A percentile compares a stretch with the other conserved stretches of the same genome.
Conservation (phyloP, 148 eudicot species). For the Beta vulgaris region DNA sequence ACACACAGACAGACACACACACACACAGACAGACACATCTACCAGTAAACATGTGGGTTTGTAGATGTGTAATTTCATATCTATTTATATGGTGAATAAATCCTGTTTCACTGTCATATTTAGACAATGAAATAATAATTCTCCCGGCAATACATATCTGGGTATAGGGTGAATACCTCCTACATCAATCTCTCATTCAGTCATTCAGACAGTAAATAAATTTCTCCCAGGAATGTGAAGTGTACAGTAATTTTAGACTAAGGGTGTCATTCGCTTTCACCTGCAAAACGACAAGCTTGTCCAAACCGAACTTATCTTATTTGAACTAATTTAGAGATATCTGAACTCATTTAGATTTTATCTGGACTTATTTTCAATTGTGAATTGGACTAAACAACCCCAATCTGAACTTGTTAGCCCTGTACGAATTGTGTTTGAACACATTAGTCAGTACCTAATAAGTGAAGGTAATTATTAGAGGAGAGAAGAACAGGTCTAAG, state of each 20-base stretch:
- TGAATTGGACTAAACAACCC: neutral
- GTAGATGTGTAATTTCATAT: neutral
- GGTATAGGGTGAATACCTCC: neutral
- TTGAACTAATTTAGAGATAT: neutral
- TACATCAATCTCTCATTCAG: neutral
- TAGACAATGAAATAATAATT: neutral
- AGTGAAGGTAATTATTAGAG: too few species aligned
- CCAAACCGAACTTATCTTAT: neutral
- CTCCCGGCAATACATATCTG: too few species aligned
- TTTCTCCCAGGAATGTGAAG: neutral
- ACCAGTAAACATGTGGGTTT: neutral
- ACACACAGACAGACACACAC: neutral
- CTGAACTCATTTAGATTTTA: neutral
- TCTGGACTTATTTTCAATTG: neutral
- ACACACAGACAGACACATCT: neutral
- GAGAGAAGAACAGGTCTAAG: conserved; percentile 8
- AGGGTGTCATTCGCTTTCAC: neutral
- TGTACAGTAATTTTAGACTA: neutral
- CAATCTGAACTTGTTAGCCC: neutral
- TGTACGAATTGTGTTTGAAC: too few species aligned
- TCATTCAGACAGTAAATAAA: too few species aligned
- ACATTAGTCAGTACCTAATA: too few species aligned
- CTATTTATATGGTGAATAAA: neutral
- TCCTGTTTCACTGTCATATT: neutral
- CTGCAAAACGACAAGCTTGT: too few species aligned